phyloP scores from a whole-genome alignment of 148 eudicot genomes.

The Cornus controversa region DNA sequence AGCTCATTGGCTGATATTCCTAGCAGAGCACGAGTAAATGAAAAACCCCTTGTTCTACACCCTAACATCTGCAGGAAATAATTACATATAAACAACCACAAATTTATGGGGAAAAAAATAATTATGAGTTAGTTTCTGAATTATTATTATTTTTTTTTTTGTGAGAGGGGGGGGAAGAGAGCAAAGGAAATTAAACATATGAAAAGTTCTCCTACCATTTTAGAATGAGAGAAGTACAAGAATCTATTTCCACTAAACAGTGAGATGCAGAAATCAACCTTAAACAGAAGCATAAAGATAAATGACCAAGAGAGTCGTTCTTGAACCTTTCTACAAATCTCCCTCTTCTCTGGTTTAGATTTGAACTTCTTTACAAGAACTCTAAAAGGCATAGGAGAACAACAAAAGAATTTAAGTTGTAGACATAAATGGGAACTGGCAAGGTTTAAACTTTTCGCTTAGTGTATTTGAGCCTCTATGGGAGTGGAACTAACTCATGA shows the following conservation, averaged over 20 bases:
- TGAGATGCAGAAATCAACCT: not conserved
- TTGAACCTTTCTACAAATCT: not conserved
- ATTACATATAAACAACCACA: not conserved
- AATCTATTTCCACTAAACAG: not conserved
- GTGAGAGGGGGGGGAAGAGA: not conserved
- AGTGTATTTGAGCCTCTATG: not conserved
- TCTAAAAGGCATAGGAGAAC: not conserved
- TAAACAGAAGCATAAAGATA: not conserved
- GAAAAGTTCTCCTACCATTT: not conserved
- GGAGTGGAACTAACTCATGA: not conserved
- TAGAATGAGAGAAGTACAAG: not conserved
- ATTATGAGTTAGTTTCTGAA: not conserved
- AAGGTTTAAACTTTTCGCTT: not conserved
- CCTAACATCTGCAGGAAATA: slow-evolving; percentile 68
- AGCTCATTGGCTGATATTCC: slow-evolving; percentile 87
- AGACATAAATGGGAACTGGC: not conserved
- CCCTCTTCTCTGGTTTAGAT: not conserved
- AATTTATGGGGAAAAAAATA: not conserved
- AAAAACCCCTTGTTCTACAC: slow-evolving; percentile 80
- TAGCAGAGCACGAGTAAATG: slow-evolving; percentile 93
- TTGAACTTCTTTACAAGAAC: not conserved
- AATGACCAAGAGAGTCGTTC: too few relatives aligned
- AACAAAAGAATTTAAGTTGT: too few relatives aligned
- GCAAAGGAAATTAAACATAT: not conserved
- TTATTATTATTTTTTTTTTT: too few relatives aligned